Evolutionary conservation across 495 filamentous ascomycete species (phyloP), one percentile per base, ranked within the genome.

Genomic region (Letharia lupina): DNA sequence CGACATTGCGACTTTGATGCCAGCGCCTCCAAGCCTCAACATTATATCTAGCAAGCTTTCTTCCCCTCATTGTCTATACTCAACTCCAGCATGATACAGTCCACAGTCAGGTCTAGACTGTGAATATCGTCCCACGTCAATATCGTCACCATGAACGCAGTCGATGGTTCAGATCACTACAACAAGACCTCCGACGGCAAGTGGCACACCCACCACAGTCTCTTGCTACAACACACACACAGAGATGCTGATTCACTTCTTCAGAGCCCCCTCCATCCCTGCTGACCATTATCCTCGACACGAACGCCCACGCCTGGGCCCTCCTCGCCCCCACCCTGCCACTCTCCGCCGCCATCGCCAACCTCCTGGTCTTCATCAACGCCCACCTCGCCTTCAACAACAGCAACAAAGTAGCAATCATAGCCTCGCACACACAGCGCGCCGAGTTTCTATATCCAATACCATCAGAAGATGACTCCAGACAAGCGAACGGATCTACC

Each of bases 281-380:
- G 50, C 84, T 96, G 61, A 89, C 90, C 66, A 86, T 98, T 72
- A 84, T 98, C 75, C 82, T 98, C 79, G 94, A 98, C 78, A 96
- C 94, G 52, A 98, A 98, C 73, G 95, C 94, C 2, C 89, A 89
- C 70, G 91, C 94, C 73, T 98, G 94, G 94, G 86, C 89, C 6
- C 81, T 89, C 59, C 83, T 98, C 65, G 76, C 84, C 68, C 75
- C 86, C 66, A 85, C 83, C 7, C 88, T 98, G n/a, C 84, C 94
- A 41, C 83, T 98, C 67, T 86, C 89, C 62, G 88, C 88, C 70
- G 91, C 89, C 63, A 80, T 98, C 65, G 87, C 95, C 61, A 94
- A 91, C 79, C 83, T 98, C 67, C 88, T 96, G 72, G 87, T 98
- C 80, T 97, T 97, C 78, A 87, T 97, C 75, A 96, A 98, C 74